Percentiles rank a stretch among this genome's conserved stretches.
These are phyloP conservation scores for Yamadazyma paraphyllophila DNA, from an alignment of 805 yeast species.

Conservation along the genomic window DNA sequence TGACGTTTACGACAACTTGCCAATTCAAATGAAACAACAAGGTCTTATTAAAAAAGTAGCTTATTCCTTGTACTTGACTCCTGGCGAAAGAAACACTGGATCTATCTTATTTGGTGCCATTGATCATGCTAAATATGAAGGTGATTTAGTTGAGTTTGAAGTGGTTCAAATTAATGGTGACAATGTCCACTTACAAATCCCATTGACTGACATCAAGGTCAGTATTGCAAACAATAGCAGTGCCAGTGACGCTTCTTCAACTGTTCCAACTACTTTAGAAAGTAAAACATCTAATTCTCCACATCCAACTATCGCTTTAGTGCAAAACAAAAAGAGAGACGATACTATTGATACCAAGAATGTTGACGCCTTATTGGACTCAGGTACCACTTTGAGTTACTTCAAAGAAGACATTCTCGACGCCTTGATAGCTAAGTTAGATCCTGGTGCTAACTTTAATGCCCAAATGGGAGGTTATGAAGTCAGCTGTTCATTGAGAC, in stretches of 20 bases:
- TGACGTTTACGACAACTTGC: constrained; percentile 31
- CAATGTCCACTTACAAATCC: constrained; percentile 18
- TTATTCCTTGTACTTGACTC: constrained; percentile 38
- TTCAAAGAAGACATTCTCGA: constrained; percentile 13
- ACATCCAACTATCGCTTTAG: constrained; percentile 13
- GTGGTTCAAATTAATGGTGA: constrained; percentile 13
- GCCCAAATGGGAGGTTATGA: constrained; percentile 13
- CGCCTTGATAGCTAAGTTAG: constrained; percentile 10
- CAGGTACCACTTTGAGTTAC: constrained; percentile 22
- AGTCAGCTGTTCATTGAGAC: constrained; percentile 14
- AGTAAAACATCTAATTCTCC: constrained; percentile 3
- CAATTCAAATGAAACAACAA: constrained; percentile 31
- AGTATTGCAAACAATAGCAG: constrained; percentile 7
- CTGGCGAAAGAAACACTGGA: constrained; percentile 23
- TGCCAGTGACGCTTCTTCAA: constrained; percentile 5
- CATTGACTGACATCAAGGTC: constrained; percentile 18
- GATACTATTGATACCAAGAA: constrained; percentile 3
- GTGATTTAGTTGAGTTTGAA: constrained; percentile 25
- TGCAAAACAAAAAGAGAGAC: constrained; percentile 8
- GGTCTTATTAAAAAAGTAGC: constrained; percentile 35
- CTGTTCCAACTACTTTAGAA: constrained; percentile 9
- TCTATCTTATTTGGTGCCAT: constrained; percentile 33
- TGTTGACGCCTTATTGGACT: constrained; percentile 16
- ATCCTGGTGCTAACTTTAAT: constrained; percentile 12
- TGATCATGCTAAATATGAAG: constrained; percentile 27